phyloP scores from a whole-genome alignment of 2,329 filamentous ascomycete genomes.

The Onygenales sp. region DNA sequence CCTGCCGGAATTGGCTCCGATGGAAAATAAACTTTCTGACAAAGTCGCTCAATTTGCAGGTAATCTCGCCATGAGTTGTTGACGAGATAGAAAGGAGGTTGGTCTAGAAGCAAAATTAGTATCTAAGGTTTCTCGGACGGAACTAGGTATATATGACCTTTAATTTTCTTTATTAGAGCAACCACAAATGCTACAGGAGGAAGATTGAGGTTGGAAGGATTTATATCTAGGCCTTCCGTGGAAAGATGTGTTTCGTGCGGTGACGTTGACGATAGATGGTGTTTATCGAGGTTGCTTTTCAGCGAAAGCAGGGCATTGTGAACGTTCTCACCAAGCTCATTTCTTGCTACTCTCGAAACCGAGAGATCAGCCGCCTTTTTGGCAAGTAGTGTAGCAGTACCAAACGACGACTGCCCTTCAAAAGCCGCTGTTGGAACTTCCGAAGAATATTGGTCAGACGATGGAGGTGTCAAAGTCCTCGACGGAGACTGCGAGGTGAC shows the following conservation, averaged over 20 bases:
- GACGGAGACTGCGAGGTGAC: neutral
- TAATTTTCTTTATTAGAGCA: constrained; percentile 19
- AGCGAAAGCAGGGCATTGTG: constrained; percentile 27
- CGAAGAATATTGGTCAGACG: constrained; percentile 17
- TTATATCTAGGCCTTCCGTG: constrained; percentile 9
- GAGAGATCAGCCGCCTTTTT: constrained; percentile 20
- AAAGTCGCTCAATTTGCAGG: constrained; percentile 25
- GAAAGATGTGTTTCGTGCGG: constrained; percentile 11
- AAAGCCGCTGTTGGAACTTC: constrained; percentile 13
- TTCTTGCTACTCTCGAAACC: constrained; percentile 28
- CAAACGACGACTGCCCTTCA: constrained; percentile 41
- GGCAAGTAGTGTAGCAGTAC: constrained; percentile 38
- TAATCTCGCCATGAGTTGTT: constrained; percentile 18
- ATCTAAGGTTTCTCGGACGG: neutral
- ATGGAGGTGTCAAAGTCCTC: neutral
- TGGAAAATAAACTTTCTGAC: constrained; percentile 33
- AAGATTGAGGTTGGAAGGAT: constrained; percentile 24
- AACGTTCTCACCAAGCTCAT: constrained; percentile 24
- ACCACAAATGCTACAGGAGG: constrained; percentile 25
- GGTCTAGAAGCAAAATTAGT: constrained; percentile 13
- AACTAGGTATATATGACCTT: constrained; percentile 7
- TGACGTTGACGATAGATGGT: constrained; percentile 16
- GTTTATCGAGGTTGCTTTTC: constrained; percentile 27
- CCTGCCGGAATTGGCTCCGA: constrained; percentile 14
- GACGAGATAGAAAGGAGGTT: constrained; percentile 19